Evolutionary conservation across 1,284 basidiomycete species (phyloP).

Genomic region (Ganoderma sinense): DNA sequence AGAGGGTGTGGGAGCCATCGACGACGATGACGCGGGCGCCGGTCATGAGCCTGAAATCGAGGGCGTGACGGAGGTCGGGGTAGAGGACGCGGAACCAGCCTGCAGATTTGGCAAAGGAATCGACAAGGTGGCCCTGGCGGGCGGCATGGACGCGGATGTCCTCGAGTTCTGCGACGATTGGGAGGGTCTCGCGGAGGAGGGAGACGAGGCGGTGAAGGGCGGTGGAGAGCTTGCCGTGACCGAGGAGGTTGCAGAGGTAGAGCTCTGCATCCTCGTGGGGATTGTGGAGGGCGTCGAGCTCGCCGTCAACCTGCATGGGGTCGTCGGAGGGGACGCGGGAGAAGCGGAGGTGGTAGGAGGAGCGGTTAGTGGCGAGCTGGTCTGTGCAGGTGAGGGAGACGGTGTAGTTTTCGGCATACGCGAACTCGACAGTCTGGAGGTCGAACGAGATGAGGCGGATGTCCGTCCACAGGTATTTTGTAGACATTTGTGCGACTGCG

Average conservation of each 20-base stretch:
- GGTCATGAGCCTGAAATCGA: conserved; percentile 81
- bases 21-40: conserved; percentile 69
- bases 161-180: conserved; percentile 75
- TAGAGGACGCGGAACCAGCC: conserved; percentile 84
- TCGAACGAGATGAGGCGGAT: conserved; percentile 86
- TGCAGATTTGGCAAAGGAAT: conserved; percentile 77
- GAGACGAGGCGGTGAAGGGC: conserved; percentile 71
- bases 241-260: conserved; percentile 69
- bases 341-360: conserved; percentile 77
- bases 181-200: conserved; percentile 75
- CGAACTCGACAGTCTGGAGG: conserved; percentile 88
- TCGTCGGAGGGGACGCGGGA: conserved; percentile 52
- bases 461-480: conserved; percentile 72
- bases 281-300: conserved; percentile 49
- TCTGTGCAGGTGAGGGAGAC: conserved; percentile 79
- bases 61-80: conserved; percentile 72
- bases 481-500: conserved; percentile 83
- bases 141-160: conserved; percentile 54
- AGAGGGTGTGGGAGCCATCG: conserved; percentile 71
- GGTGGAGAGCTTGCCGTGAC: conserved; percentile 66
- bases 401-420: conserved; percentile 75
- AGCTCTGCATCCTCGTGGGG: conserved; percentile 79
- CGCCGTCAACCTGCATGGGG: conserved; percentile 27
- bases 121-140: conserved; percentile 53
- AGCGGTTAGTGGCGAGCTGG: conserved; percentile 68